Base-by-base conservation (phyloP, 805 yeast genomes). In the Hemisphaericaspora nanyangensis region DNA sequence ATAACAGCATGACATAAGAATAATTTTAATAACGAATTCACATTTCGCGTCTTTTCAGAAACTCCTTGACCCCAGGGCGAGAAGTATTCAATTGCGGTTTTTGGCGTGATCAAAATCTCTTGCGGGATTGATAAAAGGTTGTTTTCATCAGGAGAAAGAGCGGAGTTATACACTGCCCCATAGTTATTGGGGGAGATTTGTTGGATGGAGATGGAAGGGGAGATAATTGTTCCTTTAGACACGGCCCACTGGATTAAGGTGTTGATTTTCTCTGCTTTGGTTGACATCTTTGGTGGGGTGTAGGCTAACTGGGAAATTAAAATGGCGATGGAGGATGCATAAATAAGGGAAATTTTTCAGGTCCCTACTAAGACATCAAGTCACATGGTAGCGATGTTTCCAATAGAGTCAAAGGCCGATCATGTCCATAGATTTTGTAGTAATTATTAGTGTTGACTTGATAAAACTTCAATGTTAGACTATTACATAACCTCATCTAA, bases 21-120 rank as follows among this genome's bases (percentile, higher is more conserved):
- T 24, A 68, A 42, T 48, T 68, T 68, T 29, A 63, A 46, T n/a
- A 65, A 40, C 3, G 61, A 40, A 40, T 68, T 68, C 18, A 52
- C 44, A 28, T 55, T 56, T 5, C 43, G 31, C 1, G 58, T 47
- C 18, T 49, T 45, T 8, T 33, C 30, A 13, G 47, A 6, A 10
- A 51, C 39, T 4, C 26, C 40, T 22, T 33, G 13, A 13, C 25
- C 42, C 13, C 34, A 26, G 8, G 34, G 43, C 8, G 26, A 8
- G 31, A 62, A 55, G 3, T 47, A 42, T 17, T 47, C 46, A 11
- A 55, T 43, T 7, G 69, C 65, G 26, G 48, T 50, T 15, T 52
- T 41, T 11, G 58, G 37, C 2, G 62, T 52, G 17, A 60, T 44
- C 8, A 49, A 44, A 10, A 55, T 27, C 11, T 26, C 12, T 10